Evolutionary conservation across 805 yeast species (phyloP), one percentile per base, ranked within the genome.

Genomic region (Saccharomycopsis sp.): DNA sequence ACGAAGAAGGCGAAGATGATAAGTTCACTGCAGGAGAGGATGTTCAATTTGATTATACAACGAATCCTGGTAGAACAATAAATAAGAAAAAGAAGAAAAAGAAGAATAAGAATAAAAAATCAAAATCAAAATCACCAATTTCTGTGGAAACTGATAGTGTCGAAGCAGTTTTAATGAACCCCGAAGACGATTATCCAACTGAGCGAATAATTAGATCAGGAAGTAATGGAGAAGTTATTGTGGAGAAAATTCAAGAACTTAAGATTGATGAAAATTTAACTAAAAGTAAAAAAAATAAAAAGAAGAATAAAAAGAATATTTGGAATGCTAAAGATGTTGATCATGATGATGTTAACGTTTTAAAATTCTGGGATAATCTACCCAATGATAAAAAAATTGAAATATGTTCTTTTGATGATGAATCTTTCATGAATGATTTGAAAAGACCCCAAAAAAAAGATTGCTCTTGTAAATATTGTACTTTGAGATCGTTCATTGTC

Each of bases 141-240:
- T n/a, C n/a, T n/a, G n/a, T n/a, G n/a, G n/a, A n/a, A n/a, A n/a
- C n/a, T n/a, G n/a, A n/a, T n/a, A n/a, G n/a, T n/a, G n/a, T n/a
- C n/a, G n/a, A n/a, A n/a, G n/a, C n/a, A n/a, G n/a, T n/a, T n/a
- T 14, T 28, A n/a, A 28, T 28, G 31, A 28, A 27, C 6, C 21
- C 28, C 20, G 34, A 43, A 14, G 45, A 41, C 17, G 46, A 41
- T 20, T 42, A 45, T 34, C 46, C 48, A 2, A 40, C 48, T 21
- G 36, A 37, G 17, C 4, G 44, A n/a, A 23, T 37, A n/a, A 37
- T 37, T 5, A 31, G 37, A 8, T 29, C 8, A 23, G 37, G 45
- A 10, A 29, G 36, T 13, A 41, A 41, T 35, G 48, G 48, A 5
- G 48, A 45, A 25, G 44, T 45, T 17, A 41, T 45, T 18, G 48